Conservation (phyloP, 2,329 filamentous ascomycete species). For the Pseudopyricularia cyperi region DNA sequence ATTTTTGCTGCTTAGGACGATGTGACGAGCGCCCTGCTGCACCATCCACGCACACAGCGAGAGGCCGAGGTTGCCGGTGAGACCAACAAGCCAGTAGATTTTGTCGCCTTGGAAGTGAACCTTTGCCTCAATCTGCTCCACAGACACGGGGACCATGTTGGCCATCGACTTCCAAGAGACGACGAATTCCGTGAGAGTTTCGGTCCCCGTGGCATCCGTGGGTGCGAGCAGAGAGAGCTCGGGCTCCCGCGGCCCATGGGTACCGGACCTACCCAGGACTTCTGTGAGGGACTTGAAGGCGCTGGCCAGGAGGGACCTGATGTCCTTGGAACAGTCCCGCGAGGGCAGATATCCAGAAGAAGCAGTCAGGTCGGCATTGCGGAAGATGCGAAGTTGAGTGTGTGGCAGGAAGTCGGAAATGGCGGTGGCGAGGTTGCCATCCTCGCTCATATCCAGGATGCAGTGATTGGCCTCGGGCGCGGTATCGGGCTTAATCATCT, state of each 20-base stretch:
- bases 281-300: neutral
- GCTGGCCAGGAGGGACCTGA: neutral
- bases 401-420: neutral
- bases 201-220: neutral
- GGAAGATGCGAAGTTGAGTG: neutral
- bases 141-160: neutral
- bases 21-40: constrained; percentile 18
- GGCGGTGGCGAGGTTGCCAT: neutral
- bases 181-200: neutral
- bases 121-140: neutral
- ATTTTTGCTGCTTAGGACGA: neutral
- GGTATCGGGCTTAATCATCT: neutral
- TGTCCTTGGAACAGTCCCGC: neutral
- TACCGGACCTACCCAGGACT: neutral
- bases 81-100: constrained; percentile 21
- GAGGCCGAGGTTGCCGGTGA: constrained; percentile 19
- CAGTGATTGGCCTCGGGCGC: neutral
- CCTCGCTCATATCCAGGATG: neutral
- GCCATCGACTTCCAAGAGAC: neutral
- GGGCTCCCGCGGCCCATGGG: no score
- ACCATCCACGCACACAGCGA: constrained; percentile 27
- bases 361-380: neutral
- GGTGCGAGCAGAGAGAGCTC: neutral
- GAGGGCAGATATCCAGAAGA: neutral
- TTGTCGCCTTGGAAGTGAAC: constrained; percentile 6